Percentiles rank a stretch among this genome's conserved stretches.
Evolutionary conservation across 2,329 filamentous ascomycete species (phyloP).

Genomic region (Pseudogymnoascus sp.): DNA sequence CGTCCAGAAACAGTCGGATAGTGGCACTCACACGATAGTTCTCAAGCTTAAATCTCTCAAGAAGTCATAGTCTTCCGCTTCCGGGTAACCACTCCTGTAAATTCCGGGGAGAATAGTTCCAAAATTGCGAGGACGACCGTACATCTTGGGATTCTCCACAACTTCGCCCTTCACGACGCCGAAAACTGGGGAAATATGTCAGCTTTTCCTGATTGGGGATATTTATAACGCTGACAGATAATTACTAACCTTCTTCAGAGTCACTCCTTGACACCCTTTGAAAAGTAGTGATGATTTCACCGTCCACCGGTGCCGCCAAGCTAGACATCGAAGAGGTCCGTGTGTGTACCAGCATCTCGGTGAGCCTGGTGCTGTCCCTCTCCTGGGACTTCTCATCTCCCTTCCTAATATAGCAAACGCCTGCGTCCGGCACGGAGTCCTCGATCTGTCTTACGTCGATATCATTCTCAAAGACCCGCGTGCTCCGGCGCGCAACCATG

Average conservation of each 20-base stretch:
- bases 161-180: slow-evolving; percentile 5
- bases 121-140: slow-evolving; percentile 58
- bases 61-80: slow-evolving; percentile 60
- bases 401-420: slow-evolving; percentile 3
- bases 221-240: not conserved
- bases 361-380: not conserved
- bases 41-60: slow-evolving; percentile 61
- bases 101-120: slow-evolving; percentile 64
- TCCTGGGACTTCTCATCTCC: not conserved
- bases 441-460: slow-evolving; percentile 8
- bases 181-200: not conserved
- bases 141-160: slow-evolving; percentile 13
- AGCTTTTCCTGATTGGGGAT: not conserved
- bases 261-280: not conserved
- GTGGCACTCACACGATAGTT: slow-evolving; percentile 60
- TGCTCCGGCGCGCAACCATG: slow-evolving; percentile 6
- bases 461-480: slow-evolving; percentile 9
- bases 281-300: not conserved
- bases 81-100: slow-evolving; percentile 76
- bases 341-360: not conserved
- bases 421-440: not conserved
- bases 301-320: not conserved
- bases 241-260: slow-evolving; percentile 4
- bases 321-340: not conserved
- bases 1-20: not conserved